Conservation (phyloP, 257 asterid genomes). For the Eustoma russellianum region DNA sequence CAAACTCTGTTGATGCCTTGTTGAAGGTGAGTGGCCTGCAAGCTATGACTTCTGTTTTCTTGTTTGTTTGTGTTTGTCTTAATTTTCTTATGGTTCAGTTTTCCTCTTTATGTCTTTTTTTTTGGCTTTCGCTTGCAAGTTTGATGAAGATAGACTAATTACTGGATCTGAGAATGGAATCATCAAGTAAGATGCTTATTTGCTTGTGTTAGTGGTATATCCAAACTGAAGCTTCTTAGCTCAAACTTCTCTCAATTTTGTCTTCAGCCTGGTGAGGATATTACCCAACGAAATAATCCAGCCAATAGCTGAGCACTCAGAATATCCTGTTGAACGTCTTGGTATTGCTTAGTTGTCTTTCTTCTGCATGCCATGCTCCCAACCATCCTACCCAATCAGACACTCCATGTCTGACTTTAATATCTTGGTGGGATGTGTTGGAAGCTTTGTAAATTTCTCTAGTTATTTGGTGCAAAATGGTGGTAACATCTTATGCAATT, state of each 20-base stretch:
- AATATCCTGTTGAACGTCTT: slow-evolving; percentile 77
- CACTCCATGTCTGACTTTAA: too few species aligned
- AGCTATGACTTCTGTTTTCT: slow-evolving; percentile 3
- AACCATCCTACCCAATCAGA: not conserved
- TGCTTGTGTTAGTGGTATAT: not conserved
- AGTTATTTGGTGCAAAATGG: not conserved
- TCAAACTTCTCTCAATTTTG: slow-evolving; percentile 8
- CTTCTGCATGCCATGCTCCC: not conserved
- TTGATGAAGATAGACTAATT: slow-evolving; percentile 85
- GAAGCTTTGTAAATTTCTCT: not conserved
- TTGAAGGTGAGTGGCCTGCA: slow-evolving; percentile 49
- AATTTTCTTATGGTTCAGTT: slow-evolving; percentile 7
- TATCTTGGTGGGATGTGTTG: too few species aligned
- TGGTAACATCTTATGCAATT: slow-evolving; percentile 7
- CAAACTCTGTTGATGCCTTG: slow-evolving; percentile 73
- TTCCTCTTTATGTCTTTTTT: not conserved
- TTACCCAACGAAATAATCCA: slow-evolving; percentile 87
- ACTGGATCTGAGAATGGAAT: slow-evolving; percentile 84
- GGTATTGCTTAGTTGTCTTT: slow-evolving; percentile 32
- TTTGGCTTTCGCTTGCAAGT: slow-evolving; percentile 30
- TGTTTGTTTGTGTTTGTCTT: slow-evolving; percentile 1
- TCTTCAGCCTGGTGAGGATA: slow-evolving; percentile 69
- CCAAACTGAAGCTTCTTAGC: not conserved
- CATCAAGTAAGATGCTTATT: slow-evolving; percentile 41
- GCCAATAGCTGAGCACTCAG: slow-evolving; percentile 91